Conservation (phyloP, 257 asterid species). For the Nicotiana otophora region DNA sequence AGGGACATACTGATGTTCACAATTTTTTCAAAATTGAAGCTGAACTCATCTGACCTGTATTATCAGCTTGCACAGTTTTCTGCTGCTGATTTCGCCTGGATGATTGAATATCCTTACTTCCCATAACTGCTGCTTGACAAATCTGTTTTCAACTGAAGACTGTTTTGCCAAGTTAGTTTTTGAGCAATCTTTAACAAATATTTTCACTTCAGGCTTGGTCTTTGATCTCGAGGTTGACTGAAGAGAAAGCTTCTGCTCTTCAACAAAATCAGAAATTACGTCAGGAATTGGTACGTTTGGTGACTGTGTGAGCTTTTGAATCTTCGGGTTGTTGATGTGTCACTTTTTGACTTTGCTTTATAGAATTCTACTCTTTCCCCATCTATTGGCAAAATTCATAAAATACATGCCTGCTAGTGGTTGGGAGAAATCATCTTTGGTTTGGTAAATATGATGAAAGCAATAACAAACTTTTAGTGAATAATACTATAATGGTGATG, state of each 20-base stretch:
- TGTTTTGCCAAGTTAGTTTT: slow-evolving; percentile 3
- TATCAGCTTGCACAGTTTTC: background rate
- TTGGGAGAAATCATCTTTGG: background rate
- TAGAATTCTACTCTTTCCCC: background rate
- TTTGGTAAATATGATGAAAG: background rate
- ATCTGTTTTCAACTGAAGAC: background rate
- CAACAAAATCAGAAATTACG: slow-evolving; percentile 56
- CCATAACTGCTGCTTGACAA: background rate
- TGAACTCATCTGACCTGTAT: background rate
- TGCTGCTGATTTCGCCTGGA: background rate
- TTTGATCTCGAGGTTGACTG: slow-evolving; percentile 49
- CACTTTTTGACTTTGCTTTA: background rate
- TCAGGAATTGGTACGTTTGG: slow-evolving; percentile 58
- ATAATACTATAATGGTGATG: background rate
- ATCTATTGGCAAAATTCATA: background rate
- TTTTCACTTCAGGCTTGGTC: slow-evolving; percentile 40
- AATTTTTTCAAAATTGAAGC: background rate
- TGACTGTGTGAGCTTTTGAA: background rate
- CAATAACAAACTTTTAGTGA: background rate
- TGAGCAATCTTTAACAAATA: slow-evolving; percentile 6
- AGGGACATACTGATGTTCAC: background rate
- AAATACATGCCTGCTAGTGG: background rate
- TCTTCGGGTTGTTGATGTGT: background rate
- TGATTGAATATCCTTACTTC: background rate
- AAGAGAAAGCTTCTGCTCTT: slow-evolving; percentile 56